A percentile compares a stretch with the other conserved stretches of the same genome.
Conservation (phyloP, 2,329 filamentous ascomycete species). For the Diaporthe vaccinii region DNA sequence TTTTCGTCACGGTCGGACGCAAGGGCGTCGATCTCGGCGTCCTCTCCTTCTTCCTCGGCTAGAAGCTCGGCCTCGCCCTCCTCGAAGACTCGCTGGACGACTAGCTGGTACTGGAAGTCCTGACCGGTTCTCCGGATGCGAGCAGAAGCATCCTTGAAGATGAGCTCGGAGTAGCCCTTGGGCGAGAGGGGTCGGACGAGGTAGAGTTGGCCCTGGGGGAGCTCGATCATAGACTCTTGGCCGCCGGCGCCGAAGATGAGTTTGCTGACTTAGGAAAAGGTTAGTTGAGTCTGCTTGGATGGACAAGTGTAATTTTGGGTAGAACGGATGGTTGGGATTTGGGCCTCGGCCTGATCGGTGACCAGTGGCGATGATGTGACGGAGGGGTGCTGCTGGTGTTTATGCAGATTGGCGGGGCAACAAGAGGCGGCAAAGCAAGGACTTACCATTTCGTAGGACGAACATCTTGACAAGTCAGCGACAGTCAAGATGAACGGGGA, state of each 20-base stretch:
- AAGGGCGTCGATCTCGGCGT: slow-evolving; percentile 81
- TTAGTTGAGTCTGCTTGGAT: slow-evolving; percentile 27
- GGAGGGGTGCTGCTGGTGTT: slow-evolving; percentile 30
- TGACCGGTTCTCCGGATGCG: slow-evolving; percentile 93
- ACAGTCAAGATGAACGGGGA: slow-evolving; percentile 5
- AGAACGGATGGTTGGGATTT: not conserved
- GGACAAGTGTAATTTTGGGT: not conserved
- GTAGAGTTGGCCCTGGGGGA: slow-evolving; percentile 96
- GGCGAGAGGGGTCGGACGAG: slow-evolving; percentile 94
- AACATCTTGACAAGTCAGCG: slow-evolving; percentile 51
- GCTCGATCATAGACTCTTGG: slow-evolving; percentile 94
- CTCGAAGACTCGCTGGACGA: slow-evolving; percentile 95
- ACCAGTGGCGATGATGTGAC: slow-evolving; percentile 32
- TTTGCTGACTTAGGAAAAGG: slow-evolving; percentile 78
- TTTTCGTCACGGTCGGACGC: slow-evolving; percentile 93
- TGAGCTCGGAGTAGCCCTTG: slow-evolving; percentile 98
- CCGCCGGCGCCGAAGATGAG: slow-evolving; percentile 89
- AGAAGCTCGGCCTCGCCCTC: slow-evolving; percentile 95
- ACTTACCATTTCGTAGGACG: slow-evolving; percentile 58
- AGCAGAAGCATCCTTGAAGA: slow-evolving; percentile 96
- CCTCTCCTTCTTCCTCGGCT: slow-evolving; percentile 89
- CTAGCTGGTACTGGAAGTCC: slow-evolving; percentile 97
- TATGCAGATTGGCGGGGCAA: slow-evolving; percentile 40
- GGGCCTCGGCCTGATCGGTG: not conserved
- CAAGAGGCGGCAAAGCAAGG: slow-evolving; percentile 30